Conservation (phyloP, 129 eudicot genomes). For the Ambrosia artemisiifolia region DNA sequence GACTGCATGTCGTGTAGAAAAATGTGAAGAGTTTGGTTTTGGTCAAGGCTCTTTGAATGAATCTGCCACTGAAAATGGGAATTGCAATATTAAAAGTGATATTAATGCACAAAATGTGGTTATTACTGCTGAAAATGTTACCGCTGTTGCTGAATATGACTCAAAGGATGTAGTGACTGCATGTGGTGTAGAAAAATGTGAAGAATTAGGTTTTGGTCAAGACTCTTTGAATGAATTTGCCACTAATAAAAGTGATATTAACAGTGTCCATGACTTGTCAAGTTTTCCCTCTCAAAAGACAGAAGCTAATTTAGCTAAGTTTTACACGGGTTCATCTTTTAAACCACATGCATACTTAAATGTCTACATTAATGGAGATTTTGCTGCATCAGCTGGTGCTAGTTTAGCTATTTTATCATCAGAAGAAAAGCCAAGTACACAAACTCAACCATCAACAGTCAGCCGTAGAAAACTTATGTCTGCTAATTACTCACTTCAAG, state of each 20-base stretch:
- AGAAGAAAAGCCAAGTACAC: conserved; percentile 56
- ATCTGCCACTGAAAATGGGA: conserved; percentile 25
- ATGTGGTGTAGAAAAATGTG: conserved; percentile 14
- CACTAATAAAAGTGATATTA: conserved; percentile 21
- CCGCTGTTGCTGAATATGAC: conserved; percentile 29
- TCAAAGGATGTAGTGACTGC: conserved; percentile 20
- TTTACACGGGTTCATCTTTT: conserved; percentile 67
- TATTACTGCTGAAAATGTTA: conserved; percentile 28
- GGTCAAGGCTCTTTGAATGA: conserved; percentile 16
- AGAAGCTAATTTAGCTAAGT: conserved; percentile 20
- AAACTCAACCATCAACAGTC: conserved; percentile 39
- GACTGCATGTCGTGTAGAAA: conserved; percentile 23
- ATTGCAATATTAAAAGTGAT: conserved; percentile 1
- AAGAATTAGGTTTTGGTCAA: neutral
- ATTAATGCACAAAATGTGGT: conserved; percentile 1
- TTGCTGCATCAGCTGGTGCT: conserved; percentile 97
- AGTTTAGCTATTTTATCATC: conserved; percentile 63
- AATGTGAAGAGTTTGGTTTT: neutral
- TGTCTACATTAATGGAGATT: conserved; percentile 74
- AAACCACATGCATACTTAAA: conserved; percentile 56
- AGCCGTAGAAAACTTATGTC: conserved; percentile 49
- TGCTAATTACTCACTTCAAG: conserved; percentile 64
- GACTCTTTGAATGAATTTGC: conserved; percentile 21
- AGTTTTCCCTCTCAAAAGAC: conserved; percentile 11
- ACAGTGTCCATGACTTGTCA: conserved; percentile 14